phyloP scores from a whole-genome alignment of 2,329 filamentous ascomycete species.

The Tolypocladium sp. region DNA sequence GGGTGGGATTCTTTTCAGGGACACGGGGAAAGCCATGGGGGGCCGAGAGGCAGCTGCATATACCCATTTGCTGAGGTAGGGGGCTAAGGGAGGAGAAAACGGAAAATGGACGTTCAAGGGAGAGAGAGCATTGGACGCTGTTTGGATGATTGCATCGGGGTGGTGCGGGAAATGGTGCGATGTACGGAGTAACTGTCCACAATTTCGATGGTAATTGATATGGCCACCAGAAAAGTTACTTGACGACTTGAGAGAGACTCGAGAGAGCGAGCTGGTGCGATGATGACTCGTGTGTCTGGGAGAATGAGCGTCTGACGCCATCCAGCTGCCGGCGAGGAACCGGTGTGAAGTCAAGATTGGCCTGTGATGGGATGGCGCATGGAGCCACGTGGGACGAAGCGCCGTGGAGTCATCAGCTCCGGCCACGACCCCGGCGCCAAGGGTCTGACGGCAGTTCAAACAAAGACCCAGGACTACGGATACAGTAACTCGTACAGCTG shows the following conservation, averaged over 20 bases:
- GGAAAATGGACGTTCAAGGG: not conserved
- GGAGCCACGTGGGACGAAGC: not conserved
- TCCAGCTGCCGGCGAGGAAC: not conserved
- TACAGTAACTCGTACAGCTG: no score
- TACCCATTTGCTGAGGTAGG: constrained; percentile 19
- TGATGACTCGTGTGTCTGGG: not conserved
- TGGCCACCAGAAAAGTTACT: not conserved
- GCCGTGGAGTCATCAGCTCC: not conserved
- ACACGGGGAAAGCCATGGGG: not conserved
- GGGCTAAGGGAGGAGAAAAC: constrained; percentile 4
- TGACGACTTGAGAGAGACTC: not conserved
- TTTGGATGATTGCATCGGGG: not conserved
- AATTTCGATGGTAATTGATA: constrained; percentile 1
- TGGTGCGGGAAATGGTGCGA: not conserved
- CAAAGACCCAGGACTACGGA: not conserved
- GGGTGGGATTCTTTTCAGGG: not conserved
- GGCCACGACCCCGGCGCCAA: not conserved
- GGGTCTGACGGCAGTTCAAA: not conserved
- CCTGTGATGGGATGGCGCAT: not conserved
- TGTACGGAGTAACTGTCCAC: not conserved
- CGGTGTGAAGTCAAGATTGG: not conserved
- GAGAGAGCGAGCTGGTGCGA: not conserved
- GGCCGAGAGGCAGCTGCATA: constrained; percentile 14
- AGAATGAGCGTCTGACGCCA: not conserved
- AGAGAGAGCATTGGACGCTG: not conserved